These are phyloP conservation scores for Fusarium musae DNA, from an alignment of 2,329 filamentous ascomycete species.

Conservation along the genomic window DNA sequence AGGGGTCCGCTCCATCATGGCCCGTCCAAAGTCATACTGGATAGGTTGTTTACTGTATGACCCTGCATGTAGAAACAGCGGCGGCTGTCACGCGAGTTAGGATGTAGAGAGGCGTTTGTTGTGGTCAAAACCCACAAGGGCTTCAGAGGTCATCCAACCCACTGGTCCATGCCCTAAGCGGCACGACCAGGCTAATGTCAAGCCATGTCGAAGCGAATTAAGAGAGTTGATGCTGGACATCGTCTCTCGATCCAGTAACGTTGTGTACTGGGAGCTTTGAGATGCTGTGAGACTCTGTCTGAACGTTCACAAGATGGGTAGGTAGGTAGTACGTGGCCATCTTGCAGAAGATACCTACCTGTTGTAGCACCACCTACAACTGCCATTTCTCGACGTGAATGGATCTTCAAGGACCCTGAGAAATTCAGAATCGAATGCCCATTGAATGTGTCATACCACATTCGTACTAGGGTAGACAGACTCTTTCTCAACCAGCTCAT, in stretches of 20 bases:
- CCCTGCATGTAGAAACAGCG: neutral
- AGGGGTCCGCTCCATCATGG: slow-evolving; percentile 19
- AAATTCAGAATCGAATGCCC: slow-evolving; percentile 19
- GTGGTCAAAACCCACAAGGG: slow-evolving; percentile 25
- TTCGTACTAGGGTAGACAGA: slow-evolving; percentile 24
- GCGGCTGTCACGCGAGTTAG: slow-evolving; percentile 24
- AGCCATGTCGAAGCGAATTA: slow-evolving; percentile 10
- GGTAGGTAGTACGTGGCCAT: neutral
- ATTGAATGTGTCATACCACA: slow-evolving; percentile 19
- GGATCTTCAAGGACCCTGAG: slow-evolving; percentile 19
- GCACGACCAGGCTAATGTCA: slow-evolving; percentile 2
- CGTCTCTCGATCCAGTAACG: neutral
- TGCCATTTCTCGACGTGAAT: neutral
- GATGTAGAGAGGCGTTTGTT: slow-evolving; percentile 23
- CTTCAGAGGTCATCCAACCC: slow-evolving; percentile 22
- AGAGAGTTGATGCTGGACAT: neutral
- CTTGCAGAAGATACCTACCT: neutral
- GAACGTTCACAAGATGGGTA: neutral
- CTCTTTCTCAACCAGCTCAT: neutral
- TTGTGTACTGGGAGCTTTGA: neutral
- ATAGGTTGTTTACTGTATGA: slow-evolving; percentile 8
- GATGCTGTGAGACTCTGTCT: neutral
- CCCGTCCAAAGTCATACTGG: slow-evolving; percentile 4
- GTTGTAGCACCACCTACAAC: neutral
- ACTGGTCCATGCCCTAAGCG: slow-evolving; percentile 11